Conservation (phyloP, 1,139 yeast species). For the Hansenula sp. region DNA sequence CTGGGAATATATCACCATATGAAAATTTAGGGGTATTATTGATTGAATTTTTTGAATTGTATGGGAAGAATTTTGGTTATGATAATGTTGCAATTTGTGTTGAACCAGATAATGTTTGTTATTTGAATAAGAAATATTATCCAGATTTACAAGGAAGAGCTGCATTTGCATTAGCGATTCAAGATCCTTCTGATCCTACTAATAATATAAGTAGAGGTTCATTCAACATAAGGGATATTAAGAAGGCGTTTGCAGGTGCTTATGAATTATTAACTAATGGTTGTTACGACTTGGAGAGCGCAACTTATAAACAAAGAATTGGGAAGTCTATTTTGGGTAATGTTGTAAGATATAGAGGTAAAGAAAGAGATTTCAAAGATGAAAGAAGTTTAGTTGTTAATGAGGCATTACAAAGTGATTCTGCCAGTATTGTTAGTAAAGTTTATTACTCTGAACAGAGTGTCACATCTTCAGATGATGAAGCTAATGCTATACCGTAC, state of each 20-base stretch:
- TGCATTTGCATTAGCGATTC: conserved; percentile 70
- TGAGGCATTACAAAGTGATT: conserved; percentile 42
- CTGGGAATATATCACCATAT: conserved; percentile 60
- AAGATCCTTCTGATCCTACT: conserved; percentile 80
- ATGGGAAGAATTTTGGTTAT: conserved; percentile 88
- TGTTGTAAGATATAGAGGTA: conserved; percentile 72
- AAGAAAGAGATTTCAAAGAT: conserved; percentile 74
- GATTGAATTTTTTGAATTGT: conserved; percentile 92
- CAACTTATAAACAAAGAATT: conserved; percentile 61
- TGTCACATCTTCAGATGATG: conserved; percentile 9
- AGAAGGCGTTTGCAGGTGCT: conserved; percentile 90
- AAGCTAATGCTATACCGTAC: conserved; percentile 3
- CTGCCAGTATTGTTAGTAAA: conserved; percentile 6
- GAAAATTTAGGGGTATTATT: conserved; percentile 84
- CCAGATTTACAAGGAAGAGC: conserved; percentile 52
- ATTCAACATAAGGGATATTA: conserved; percentile 73
- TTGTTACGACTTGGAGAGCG: conserved; percentile 53
- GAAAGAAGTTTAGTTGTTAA: conserved; percentile 64
- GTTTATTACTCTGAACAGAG: conserved; percentile 7
- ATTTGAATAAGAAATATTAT: conserved; percentile 53
- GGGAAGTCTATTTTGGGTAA: conserved; percentile 80
- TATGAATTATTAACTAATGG: conserved; percentile 72
- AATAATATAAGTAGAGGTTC: conserved; percentile 89
- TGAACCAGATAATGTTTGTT: conserved; percentile 47
- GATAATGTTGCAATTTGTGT: conserved; percentile 70